Evolutionary conservation across 768 basidiomycete genomes (phyloP).

Genomic region (Naganishia vishniacii): DNA sequence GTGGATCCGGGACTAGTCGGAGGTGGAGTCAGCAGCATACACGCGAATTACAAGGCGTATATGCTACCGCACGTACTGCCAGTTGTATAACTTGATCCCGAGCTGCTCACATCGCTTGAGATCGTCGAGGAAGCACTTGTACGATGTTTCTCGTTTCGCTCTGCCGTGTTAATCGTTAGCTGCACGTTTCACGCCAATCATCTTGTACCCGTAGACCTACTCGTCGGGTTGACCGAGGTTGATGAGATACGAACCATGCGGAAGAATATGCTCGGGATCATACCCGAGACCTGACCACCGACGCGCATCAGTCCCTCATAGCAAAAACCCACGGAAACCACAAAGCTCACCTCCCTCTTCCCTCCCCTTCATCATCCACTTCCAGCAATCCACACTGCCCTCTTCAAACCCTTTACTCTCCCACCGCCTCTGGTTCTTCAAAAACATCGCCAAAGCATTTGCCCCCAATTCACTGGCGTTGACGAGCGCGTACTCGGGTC

Average conservation of each 20-base stretch:
- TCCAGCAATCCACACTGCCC: conserved; percentile 58
- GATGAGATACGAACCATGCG: conserved; percentile 79
- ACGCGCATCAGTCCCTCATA: not conserved
- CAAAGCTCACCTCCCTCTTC: conserved; percentile 40
- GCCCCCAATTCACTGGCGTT: conserved; percentile 71
- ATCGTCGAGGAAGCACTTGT: conserved; percentile 73
- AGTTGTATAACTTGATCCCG: conserved; percentile 70
- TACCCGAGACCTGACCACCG: conserved; percentile 55
- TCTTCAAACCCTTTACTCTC: conserved; percentile 58
- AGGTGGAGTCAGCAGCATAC: not conserved
- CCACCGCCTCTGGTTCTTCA: conserved; percentile 83
- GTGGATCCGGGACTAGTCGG: conserved; percentile 69
- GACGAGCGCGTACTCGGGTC: conserved; percentile 65
- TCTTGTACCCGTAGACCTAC: conserved; percentile 55
- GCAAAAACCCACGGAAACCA: not conserved
- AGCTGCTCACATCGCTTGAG: conserved; percentile 69
- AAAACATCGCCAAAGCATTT: conserved; percentile 75
- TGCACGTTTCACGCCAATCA: no score
- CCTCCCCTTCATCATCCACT: conserved; percentile 55
- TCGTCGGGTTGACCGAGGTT: conserved; percentile 56
- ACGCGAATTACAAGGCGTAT: not conserved
- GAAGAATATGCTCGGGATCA: conserved; percentile 60
- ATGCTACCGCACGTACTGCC: conserved; percentile 62
- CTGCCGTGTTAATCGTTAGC: conserved; percentile 25
- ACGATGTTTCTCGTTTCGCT: conserved; percentile 44